Evolutionary conservation across 2,329 filamentous ascomycete species (phyloP).

Genomic region (Corinectria fuckeliana): DNA sequence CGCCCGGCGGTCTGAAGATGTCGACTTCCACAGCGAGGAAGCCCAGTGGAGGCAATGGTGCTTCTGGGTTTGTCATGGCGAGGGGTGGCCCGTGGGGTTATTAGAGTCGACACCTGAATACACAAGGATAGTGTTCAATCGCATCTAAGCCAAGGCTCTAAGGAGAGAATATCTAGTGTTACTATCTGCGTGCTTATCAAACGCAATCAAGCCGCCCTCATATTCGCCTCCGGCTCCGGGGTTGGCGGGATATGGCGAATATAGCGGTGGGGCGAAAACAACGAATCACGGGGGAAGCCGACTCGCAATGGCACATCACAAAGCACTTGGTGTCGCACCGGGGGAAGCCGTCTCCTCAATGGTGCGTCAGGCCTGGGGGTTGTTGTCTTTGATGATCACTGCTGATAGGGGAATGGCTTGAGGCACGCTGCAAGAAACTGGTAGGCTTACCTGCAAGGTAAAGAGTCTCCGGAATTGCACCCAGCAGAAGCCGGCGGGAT

Average conservation of each 20-base stretch:
- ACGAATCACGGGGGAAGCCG: conserved; percentile 27
- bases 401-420: neutral
- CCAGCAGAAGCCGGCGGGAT: neutral
- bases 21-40: conserved; percentile 46
- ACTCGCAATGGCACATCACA: neutral
- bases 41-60: conserved; percentile 36
- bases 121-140: no score
- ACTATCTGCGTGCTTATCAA: no score
- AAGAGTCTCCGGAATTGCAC: neutral
- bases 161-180: no score
- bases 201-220: neutral
- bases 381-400: neutral
- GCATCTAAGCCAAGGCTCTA: no score
- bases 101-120: no score
- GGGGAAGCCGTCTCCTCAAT: conserved; percentile 4
- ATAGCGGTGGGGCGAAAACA: neutral
- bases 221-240: neutral
- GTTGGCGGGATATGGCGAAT: neutral
- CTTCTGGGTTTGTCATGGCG: conserved; percentile 2
- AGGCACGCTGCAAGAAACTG: neutral
- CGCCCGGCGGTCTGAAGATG: conserved; percentile 44
- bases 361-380: neutral
- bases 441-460: neutral
- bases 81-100: neutral
- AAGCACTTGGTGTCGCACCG: neutral